Base-by-base conservation (phyloP, 768 basidiomycete genomes). In the Russula virescens region DNA sequence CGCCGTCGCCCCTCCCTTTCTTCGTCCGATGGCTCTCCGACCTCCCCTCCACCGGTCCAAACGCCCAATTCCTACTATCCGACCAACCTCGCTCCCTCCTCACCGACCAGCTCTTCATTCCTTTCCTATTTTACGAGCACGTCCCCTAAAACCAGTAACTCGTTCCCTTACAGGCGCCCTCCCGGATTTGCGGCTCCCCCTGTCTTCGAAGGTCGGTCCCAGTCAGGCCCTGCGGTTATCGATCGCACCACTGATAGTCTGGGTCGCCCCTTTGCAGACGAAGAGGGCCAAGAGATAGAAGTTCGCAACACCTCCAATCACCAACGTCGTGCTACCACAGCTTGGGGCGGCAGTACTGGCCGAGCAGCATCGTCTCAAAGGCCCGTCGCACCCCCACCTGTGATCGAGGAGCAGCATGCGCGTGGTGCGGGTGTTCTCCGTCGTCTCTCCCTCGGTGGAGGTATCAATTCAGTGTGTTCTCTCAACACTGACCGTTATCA, bases 371-470 rank as follows among this genome's bases (percentile, higher is more conserved):
- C 16, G 8, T 76, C 82, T 31, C 78, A 77, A 50, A 48, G 38
- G 31, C 18, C 34, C 23, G 35, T 55, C 1, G 28, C 51, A 19
- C 28, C 55, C 21, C 71, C 76, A n/a, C 68, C 78, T 19, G 64
- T 74, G 40, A 69, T 74, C 3, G 71, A 85, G 7, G 79, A 82
- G 6, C 69, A 68, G 25, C 72, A 76, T 18, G 88, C 90, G 62
- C 81, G 91, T 10, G 89, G 88, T 1, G 79, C 83, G 16, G 87
- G 84, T 60, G 77, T 92, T 31, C 74, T 93, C 63, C 81, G 89
- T 55, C 81, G 91, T 57, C 84, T 93, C 58, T 91, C 90, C 42
- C 77, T 93, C 11, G 83, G 87, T 55, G 73, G 76, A 47, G 76
- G 81, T 21, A 80, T 88, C 67, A 73, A 69, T 26, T 83, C 79